A percentile compares a stretch with the other conserved stretches of the same genome.
Evolutionary conservation across 2,329 filamentous ascomycete species (phyloP).

Genomic region (Cordyceps cateniannulata): DNA sequence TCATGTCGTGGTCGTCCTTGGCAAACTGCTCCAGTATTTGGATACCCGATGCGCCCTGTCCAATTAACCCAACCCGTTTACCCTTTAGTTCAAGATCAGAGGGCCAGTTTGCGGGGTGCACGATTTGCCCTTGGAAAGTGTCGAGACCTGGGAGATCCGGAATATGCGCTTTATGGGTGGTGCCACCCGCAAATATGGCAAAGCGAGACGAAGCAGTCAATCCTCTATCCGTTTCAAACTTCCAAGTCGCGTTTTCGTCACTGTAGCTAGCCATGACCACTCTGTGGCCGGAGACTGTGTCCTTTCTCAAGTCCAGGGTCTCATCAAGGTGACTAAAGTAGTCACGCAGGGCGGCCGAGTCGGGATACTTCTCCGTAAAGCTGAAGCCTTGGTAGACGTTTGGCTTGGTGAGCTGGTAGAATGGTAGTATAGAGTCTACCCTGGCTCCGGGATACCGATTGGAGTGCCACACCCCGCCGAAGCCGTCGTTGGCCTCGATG

Average conservation of each 20-base stretch:
- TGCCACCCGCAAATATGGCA: conserved; percentile 40
- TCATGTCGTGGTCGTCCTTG: not conserved
- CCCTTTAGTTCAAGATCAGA: conserved; percentile 16
- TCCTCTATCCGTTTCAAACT: conserved; percentile 34
- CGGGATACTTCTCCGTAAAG: not conserved
- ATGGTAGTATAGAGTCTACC: conserved; percentile 29
- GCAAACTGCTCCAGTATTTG: not conserved
- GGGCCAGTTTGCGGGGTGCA: conserved; percentile 25
- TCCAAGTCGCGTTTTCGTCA: not conserved
- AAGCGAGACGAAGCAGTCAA: conserved; percentile 32
- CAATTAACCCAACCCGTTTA: conserved; percentile 14
- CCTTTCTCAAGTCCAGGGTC: not conserved
- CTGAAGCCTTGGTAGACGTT: conserved; percentile 20
- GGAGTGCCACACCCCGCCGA: conserved; percentile 39
- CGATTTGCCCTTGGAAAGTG: conserved; percentile 21
- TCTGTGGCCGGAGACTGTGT: not conserved
- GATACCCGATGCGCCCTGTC: not conserved
- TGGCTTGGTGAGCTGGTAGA: conserved; percentile 29
- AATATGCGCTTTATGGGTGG: conserved; percentile 36
- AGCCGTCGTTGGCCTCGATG: conserved; percentile 29
- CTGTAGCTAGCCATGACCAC: not conserved
- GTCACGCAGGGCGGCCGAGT: not conserved
- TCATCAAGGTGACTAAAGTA: not conserved
- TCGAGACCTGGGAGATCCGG: conserved; percentile 27
- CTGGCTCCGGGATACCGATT: conserved; percentile 37